Conservation (phyloP, 257 asterid species). For the Apocynum venetum region DNA sequence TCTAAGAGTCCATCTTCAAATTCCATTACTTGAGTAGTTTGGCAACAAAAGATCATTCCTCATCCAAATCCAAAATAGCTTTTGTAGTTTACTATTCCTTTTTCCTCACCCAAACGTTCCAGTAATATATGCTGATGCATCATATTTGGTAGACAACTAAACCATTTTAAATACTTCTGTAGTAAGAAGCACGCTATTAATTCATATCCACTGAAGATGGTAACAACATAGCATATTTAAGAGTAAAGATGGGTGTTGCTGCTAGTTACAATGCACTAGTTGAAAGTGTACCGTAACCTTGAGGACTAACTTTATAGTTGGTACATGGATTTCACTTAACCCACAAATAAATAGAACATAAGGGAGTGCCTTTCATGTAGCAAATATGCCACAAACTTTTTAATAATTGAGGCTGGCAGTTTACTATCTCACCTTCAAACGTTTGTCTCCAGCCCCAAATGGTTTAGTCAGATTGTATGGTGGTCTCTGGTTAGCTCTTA, state of each 20-base stretch:
- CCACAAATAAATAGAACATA: background rate
- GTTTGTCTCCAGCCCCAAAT: constrained; percentile 60
- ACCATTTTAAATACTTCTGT: background rate
- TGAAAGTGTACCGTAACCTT: background rate
- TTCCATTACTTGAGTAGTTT: background rate
- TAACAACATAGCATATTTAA: background rate
- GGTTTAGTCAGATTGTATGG: constrained; percentile 77
- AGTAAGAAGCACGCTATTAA: background rate
- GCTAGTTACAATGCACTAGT: background rate
- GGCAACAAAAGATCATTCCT: background rate
- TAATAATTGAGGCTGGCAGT: constrained; percentile 11
- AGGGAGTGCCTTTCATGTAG: background rate
- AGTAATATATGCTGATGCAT: background rate
- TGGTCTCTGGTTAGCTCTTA: constrained; percentile 91
- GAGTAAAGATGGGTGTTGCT: background rate
- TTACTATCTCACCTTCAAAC: constrained; percentile 44
- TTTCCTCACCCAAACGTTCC: background rate
- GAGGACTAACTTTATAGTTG: background rate
- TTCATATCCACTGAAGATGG: background rate
- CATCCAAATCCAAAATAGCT: background rate
- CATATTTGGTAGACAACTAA: background rate
- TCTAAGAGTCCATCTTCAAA: background rate
- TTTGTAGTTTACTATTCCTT: background rate
- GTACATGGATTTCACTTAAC: background rate
- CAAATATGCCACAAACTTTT: background rate